phyloP scores from a whole-genome alignment of 257 asterid genomes.

The Forsythia viridissima region DNA sequence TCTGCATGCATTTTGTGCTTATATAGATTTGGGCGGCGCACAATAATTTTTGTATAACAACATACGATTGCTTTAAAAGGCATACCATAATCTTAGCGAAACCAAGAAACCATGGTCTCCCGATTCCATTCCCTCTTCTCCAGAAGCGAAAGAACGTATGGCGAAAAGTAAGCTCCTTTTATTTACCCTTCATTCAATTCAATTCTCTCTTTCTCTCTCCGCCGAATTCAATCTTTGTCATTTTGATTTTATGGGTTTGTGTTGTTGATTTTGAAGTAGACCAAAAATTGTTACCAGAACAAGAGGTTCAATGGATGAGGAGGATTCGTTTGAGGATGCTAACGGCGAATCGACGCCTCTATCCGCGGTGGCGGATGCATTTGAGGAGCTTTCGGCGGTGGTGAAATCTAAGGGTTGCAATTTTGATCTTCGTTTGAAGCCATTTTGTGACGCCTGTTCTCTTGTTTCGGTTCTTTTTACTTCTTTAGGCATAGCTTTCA shows the following conservation, averaged over 20 bases:
- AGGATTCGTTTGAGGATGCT: conserved; percentile 49
- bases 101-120: conserved; percentile 51
- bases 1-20: neutral
- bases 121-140: conserved; percentile 50
- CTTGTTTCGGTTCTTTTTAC: conserved; percentile 90
- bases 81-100: conserved; percentile 40
- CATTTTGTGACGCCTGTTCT: conserved; percentile 83
- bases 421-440: conserved; percentile 68
- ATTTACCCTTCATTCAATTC: neutral
- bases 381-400: conserved; percentile 70
- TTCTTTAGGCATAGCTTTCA: conserved; percentile 85
- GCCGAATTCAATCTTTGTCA: neutral
- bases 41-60: neutral
- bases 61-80: conserved; percentile 23
- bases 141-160: conserved; percentile 31
- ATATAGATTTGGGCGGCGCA: too few species aligned
- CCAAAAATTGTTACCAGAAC: conserved; percentile 18
- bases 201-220: neutral
- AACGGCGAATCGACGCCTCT: conserved; percentile 53
- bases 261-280: conserved; percentile 48
- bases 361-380: conserved; percentile 81
- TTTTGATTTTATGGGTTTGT: conserved; percentile 10
- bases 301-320: conserved; percentile 43
- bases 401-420: conserved; percentile 44
- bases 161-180: conserved; percentile 37